Conservation (phyloP, 805 yeast species). For the Saccharomycopsis amapae region DNA sequence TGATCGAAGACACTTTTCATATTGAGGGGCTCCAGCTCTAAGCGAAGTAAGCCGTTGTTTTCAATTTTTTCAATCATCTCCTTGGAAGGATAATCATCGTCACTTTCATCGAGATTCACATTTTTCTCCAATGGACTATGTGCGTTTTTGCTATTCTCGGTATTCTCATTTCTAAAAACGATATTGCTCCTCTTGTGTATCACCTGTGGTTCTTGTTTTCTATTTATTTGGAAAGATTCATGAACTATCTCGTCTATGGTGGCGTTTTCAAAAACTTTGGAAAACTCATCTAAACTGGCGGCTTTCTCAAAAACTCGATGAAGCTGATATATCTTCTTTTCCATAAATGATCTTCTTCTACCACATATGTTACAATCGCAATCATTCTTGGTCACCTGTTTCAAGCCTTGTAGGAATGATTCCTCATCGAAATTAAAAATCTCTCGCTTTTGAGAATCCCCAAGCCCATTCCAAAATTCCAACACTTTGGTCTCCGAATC, state of each 20-base stretch:
- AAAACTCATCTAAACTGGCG: neutral
- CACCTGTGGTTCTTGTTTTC: neutral
- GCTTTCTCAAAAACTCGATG: slow-evolving; percentile 2
- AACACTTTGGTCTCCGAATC: neutral
- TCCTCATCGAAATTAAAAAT: slow-evolving; percentile 8
- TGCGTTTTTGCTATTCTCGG: neutral
- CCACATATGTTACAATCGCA: slow-evolving; percentile 13
- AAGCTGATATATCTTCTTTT: slow-evolving; percentile 6
- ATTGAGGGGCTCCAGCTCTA: neutral
- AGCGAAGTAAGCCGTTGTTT: neutral
- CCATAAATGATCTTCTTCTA: slow-evolving; percentile 8
- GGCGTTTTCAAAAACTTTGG: slow-evolving; percentile 2
- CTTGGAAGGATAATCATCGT: neutral
- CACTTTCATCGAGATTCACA: neutral
- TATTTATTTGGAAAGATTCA: neutral
- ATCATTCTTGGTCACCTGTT: slow-evolving; percentile 3
- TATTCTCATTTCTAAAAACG: no score
- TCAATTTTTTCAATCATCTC: neutral
- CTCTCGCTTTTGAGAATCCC: neutral
- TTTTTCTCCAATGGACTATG: neutral
- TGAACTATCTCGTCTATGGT: slow-evolving; percentile 7
- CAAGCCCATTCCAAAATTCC: slow-evolving; percentile 4
- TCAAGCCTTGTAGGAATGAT: slow-evolving; percentile 5
- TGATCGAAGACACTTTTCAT: neutral
- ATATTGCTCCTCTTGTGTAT: no score